Base-by-base conservation (phyloP, 106 monocot species). In the Agapanthus africanus region DNA sequence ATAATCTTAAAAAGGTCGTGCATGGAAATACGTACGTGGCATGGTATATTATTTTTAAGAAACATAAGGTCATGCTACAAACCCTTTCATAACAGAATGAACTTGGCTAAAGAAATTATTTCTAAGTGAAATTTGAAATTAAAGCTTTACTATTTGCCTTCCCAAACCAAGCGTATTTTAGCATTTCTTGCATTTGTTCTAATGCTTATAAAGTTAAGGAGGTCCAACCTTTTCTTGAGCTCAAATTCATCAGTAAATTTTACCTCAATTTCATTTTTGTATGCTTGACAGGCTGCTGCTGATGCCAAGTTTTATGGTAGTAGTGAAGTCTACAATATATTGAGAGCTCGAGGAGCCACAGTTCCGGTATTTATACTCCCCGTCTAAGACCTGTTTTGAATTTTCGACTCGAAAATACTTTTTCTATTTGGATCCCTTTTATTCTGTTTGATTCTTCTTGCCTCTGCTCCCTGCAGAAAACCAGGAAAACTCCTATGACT, bases 301-400 rank as follows among this genome's bases (percentile, higher is more conserved):
- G 93, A 93, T 82, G 90, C 93, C 23, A 93, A 90, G 57, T 84
- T 63, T 47, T 93, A 93, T 71, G 83, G 84, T 50, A 68, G 86
- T 51, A 14, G 70, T 23, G 86, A 89, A 54, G 78, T 87, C 37
- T 93, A 82, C 75, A 82, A 78, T 59, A 66, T 84, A 27, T 74
- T 93, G 54, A 93, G 69, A 77, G 73, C 84, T 57, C 70, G 79
- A 76, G 90, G 93, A 71, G 93, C 93, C 31, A 87, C 84, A 84
- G 59, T 71, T 73, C 79, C 83, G 54, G 93, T 93, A 84, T 66
- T 28, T 46, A 26, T 40, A 25, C 11, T 7, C 26, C 15, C 13
- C 30, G 35, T 63, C 21, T 40, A 14, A 30, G 9, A 28, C 42
- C 25, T 27, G 22, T 33, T 30, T 37, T 40, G n/a, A 3, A 5